Evolutionary conservation across 331 rosid species (phyloP).

Genomic region (Acacia concinna): DNA sequence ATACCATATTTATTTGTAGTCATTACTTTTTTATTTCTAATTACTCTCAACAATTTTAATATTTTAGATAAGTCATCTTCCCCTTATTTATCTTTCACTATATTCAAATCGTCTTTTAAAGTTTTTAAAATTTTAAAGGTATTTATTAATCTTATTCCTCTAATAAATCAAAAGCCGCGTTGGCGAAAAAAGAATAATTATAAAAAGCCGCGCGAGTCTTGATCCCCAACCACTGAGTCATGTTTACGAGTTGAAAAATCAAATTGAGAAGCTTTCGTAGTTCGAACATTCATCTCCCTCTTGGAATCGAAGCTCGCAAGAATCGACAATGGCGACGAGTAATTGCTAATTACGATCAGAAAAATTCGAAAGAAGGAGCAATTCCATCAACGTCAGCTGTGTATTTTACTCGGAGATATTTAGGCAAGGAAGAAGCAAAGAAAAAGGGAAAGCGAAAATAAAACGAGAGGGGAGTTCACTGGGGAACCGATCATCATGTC

Average conservation of each 20-base stretch:
- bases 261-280: neutral
- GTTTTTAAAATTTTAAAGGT: no score
- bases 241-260: neutral
- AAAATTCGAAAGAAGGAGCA: neutral
- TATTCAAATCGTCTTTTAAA: no score
- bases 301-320: neutral
- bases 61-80: no score
- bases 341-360: constrained; percentile 11
- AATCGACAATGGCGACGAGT: constrained; percentile 8
- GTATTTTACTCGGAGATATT: constrained; percentile 14
- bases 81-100: no score
- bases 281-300: neutral
- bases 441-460: neutral
- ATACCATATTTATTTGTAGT: no score
- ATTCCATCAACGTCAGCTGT: constrained; percentile 7
- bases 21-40: no score
- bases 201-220: neutral
- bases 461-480: neutral
- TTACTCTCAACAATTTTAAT: no score
- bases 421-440: neutral
- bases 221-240: neutral
- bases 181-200: no score
- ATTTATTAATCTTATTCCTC: no score
- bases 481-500: constrained; percentile 61
- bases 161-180: no score